Percentiles rank a stretch among this genome's conserved stretches.
phyloP scores from a whole-genome alignment of 345 rosid species.

The Eucalyptus regnans region DNA sequence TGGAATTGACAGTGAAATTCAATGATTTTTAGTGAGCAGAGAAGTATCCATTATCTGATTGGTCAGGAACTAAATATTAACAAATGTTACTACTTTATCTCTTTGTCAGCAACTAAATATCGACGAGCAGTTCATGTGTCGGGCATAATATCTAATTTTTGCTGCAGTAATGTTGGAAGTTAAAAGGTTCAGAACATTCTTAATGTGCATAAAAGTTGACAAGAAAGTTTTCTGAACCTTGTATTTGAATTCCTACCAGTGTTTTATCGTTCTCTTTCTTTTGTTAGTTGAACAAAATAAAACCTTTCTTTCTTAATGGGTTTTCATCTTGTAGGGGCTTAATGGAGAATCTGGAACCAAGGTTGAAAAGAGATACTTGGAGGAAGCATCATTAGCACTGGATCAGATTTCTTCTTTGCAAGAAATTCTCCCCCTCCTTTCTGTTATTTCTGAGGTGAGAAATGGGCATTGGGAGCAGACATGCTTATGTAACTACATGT shows the following conservation, averaged over 20 bases:
- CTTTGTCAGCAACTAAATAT: neutral
- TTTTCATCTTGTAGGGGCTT: constrained; percentile 28
- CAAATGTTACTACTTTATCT: neutral
- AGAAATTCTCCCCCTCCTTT: constrained; percentile 57
- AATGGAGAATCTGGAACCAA: constrained; percentile 4
- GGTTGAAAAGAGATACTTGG: constrained; percentile 9
- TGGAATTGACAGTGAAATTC: neutral
- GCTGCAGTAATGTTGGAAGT: neutral
- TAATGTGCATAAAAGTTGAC: neutral
- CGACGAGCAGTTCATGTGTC: neutral
- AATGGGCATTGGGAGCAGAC: neutral
- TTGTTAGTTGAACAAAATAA: neutral
- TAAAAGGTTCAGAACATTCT: neutral
- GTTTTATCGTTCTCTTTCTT: neutral
- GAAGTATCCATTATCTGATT: neutral
- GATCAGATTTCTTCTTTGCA: constrained; percentile 44
- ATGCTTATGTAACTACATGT: neutral
- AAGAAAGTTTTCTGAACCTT: neutral
- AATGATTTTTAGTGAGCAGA: neutral
- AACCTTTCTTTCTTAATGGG: neutral
- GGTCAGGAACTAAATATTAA: neutral
- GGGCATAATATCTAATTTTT: neutral
- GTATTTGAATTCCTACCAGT: neutral
- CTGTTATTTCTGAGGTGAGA: constrained; percentile 66
- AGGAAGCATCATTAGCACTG: constrained; percentile 24